Percentiles rank a stretch among this genome's conserved stretches.
Evolutionary conservation across 768 basidiomycete genomes (phyloP).

Genomic region (Podaxis pistillaris): DNA sequence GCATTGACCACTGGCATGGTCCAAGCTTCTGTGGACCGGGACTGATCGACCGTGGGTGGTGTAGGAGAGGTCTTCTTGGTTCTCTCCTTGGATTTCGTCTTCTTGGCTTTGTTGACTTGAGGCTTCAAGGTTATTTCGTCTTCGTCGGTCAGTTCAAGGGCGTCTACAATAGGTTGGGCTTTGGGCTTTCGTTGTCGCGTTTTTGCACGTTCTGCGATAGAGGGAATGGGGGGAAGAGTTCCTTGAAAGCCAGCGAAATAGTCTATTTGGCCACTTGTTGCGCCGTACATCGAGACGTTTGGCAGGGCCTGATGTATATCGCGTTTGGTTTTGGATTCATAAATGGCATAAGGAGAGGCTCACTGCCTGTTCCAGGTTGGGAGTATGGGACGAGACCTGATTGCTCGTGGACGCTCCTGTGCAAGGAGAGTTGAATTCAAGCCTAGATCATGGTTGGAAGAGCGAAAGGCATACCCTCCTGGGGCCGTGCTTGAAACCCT

Average conservation of each 20-base stretch:
- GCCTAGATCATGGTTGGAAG: not conserved
- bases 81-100: conserved; percentile 21
- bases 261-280: conserved; percentile 1
- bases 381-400: not conserved
- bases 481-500: conserved; percentile 4
- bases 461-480: conserved; percentile 1
- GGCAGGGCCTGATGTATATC: not conserved
- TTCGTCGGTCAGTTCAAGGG: conserved; percentile 21
- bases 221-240: conserved; percentile 19
- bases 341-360: not conserved
- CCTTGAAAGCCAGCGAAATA: conserved; percentile 14
- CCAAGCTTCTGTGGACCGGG: not conserved
- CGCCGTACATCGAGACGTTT: not conserved
- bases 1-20: conserved; percentile 4
- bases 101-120: conserved; percentile 6
- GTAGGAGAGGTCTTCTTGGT: conserved; percentile 3
- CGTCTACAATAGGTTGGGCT: not conserved
- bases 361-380: not conserved
- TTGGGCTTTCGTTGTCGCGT: conserved; percentile 39
- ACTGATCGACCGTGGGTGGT: not conserved
- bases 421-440: conserved; percentile 7
- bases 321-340: not conserved
- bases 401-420: not conserved
- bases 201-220: conserved; percentile 60
- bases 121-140: conserved; percentile 13